Conservation (phyloP, 345 rosid species). For the Corchorus capsularis region DNA sequence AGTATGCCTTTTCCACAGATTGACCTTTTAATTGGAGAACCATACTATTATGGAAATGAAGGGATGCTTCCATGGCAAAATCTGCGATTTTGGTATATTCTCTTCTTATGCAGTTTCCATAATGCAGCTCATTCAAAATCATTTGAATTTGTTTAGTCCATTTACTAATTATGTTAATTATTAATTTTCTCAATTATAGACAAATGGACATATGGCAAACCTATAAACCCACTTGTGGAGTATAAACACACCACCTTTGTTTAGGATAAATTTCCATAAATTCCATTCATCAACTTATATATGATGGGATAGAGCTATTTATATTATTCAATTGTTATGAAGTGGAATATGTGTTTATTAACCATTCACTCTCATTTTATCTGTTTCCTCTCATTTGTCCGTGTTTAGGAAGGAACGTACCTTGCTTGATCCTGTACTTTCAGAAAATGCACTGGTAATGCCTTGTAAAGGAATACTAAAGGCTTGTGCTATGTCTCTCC, state of each 20-base stretch:
- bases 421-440: slow-evolving; percentile 59
- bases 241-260: background rate
- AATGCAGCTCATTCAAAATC: background rate
- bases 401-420: slow-evolving; percentile 81
- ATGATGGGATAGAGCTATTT: background rate
- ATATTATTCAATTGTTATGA: background rate
- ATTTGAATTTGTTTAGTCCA: background rate
- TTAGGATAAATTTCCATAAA: background rate
- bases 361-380: background rate
- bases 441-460: slow-evolving; percentile 61
- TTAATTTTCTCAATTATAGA: background rate
- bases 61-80: slow-evolving; percentile 90
- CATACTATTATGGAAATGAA: slow-evolving; percentile 74
- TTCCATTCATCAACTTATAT: background rate
- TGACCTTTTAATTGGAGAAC: slow-evolving; percentile 86
- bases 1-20: slow-evolving; percentile 43
- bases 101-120: background rate
- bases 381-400: slow-evolving; percentile 1
- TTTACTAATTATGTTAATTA: background rate
- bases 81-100: slow-evolving; percentile 84
- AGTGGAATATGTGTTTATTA: background rate
- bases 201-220: background rate
- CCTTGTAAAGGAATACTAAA: slow-evolving; percentile 81
- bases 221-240: background rate
- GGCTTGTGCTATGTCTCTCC: slow-evolving; percentile 84